A percentile compares a stretch with the other conserved stretches of the same genome.
These are phyloP conservation scores for Penicillium italicum DNA, from an alignment of 2,329 filamentous ascomycete species.

Conservation along the genomic window DNA sequence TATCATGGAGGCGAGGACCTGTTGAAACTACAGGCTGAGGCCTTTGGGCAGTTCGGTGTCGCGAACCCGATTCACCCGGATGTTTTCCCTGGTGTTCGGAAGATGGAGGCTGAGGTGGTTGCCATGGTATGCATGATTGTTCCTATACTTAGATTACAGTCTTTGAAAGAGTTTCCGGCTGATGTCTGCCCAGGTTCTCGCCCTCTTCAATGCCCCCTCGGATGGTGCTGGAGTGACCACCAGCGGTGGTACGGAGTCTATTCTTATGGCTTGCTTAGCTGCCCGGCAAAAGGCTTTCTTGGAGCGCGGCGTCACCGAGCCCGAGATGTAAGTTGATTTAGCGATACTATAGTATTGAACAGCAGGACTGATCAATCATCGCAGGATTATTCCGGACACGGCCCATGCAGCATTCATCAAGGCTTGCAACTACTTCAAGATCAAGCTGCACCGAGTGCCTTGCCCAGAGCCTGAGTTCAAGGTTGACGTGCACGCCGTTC, in stretches of 20 bases:
- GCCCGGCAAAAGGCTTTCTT: slow-evolving; percentile 83
- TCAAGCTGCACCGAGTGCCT: slow-evolving; percentile 83
- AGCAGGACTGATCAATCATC: slow-evolving; percentile 16
- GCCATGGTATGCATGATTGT: slow-evolving; percentile 67
- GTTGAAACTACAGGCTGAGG: slow-evolving; percentile 80
- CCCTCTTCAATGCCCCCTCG: slow-evolving; percentile 84
- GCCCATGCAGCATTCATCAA: slow-evolving; percentile 97
- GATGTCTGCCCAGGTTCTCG: slow-evolving; percentile 53
- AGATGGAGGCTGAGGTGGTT: slow-evolving; percentile 98
- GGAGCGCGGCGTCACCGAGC: slow-evolving; percentile 84
- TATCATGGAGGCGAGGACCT: slow-evolving; percentile 89
- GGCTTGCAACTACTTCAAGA: slow-evolving; percentile 91
- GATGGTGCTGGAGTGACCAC: slow-evolving; percentile 84
- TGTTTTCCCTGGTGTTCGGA: slow-evolving; percentile 93
- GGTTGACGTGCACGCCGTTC: slow-evolving; percentile 73
- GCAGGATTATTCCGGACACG: slow-evolving; percentile 86
- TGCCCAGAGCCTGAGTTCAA: slow-evolving; percentile 84
- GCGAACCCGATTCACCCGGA: slow-evolving; percentile 96
- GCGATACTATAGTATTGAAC: neutral
- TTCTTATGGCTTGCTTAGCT: slow-evolving; percentile 88
- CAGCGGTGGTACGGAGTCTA: slow-evolving; percentile 91
- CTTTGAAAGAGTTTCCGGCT: neutral
- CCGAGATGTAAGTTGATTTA: slow-evolving; percentile 71
- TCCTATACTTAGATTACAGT: neutral
- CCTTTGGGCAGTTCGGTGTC: slow-evolving; percentile 91